phyloP scores from a whole-genome alignment of 2,329 filamentous ascomycete genomes.

The Cryphonectria parasitica region DNA sequence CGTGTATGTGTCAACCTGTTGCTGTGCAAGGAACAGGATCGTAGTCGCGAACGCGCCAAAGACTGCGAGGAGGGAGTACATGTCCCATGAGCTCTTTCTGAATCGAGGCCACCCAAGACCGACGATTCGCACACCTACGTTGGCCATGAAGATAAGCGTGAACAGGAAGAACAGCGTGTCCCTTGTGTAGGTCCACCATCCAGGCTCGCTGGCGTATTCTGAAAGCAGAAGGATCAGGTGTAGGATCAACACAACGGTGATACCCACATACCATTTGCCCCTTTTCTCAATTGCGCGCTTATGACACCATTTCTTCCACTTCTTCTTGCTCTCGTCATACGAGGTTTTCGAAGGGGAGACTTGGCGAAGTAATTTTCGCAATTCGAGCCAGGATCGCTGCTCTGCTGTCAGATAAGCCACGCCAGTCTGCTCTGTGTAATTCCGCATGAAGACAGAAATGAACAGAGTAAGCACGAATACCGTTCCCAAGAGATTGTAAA shows the following conservation, averaged over 20 bases:
- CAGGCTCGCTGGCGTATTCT: constrained; percentile 80
- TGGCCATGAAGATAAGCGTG: constrained; percentile 79
- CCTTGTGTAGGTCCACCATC: constrained; percentile 71
- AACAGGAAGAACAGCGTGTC: constrained; percentile 80
- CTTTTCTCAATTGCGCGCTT: constrained; percentile 92
- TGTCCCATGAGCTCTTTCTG: constrained; percentile 90
- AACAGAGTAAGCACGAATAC: constrained; percentile 97
- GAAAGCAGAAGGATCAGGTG: constrained; percentile 83
- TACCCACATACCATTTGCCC: constrained; percentile 84
- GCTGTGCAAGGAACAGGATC: constrained; percentile 70
- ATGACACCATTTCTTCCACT: constrained; percentile 93
- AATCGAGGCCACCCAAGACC: constrained; percentile 93
- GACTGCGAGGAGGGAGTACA: constrained; percentile 83
- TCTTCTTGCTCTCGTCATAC: constrained; percentile 73
- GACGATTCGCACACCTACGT: constrained; percentile 81
- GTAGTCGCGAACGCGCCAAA: constrained; percentile 81
- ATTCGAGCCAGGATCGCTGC: constrained; percentile 93
- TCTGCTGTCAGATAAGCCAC: constrained; percentile 95
- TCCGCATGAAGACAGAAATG: constrained; percentile 99
- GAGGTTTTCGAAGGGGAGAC: constrained; percentile 94
- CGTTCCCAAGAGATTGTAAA: constrained; percentile 94
- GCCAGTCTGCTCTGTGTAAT: constrained; percentile 97
- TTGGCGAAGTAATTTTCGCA: constrained; percentile 88
- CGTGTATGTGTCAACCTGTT: constrained; percentile 65
- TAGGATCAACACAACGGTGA: constrained; percentile 78